Evolutionary conservation across 2,329 filamentous ascomycete genomes (phyloP), one percentile per base, ranked within the genome.

Genomic region (Chalara sp.): DNA sequence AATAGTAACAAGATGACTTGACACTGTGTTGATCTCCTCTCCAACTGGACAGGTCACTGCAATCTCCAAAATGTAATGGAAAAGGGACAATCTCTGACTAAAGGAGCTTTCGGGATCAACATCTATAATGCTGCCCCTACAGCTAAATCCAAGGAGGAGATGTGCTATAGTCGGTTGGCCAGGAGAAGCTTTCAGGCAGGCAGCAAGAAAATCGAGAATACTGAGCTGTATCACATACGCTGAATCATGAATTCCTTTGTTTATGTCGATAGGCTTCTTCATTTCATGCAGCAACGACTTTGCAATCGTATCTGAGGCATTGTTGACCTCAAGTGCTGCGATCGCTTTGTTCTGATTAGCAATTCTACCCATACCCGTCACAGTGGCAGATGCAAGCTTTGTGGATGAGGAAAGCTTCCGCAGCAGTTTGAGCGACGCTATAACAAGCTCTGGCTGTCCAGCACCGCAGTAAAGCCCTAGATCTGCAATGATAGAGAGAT

Each of bases 161-260:
- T 99, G 95, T 0, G 92, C 93, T 58, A 99, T 84, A 2, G 86
- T 95, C 5, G 93, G 91, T 59, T 84, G 81, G 59, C 86, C 80
- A 1, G 87, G 84, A 30, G 84, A 86, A 33, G 86, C 82, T 49
- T 80, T 78, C 3, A 99, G 76, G 63, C 89, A 95, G 49, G 83
- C 81, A 59, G 88, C 86, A 37, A 99, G 72, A 61, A 99, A 92
- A 56, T 92, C 86, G 5, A 99, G 76, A 28, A 97, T 84, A 53
- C 86, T 86, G 48, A 88, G 75, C 67, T 96, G 95, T 64, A 90
- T 87, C 52, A 86, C 72, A 66, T 93, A 96, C 53, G 83, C 82
- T 0, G 87, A 77, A 1, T 87, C 83, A 41, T 81, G 76, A 39
- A 81, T 76, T 50, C 86, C 84, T 54, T 80, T 79, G 46, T 86